phyloP scores from a whole-genome alignment of 495 filamentous ascomycete genomes.

The Xylaria longipes region DNA sequence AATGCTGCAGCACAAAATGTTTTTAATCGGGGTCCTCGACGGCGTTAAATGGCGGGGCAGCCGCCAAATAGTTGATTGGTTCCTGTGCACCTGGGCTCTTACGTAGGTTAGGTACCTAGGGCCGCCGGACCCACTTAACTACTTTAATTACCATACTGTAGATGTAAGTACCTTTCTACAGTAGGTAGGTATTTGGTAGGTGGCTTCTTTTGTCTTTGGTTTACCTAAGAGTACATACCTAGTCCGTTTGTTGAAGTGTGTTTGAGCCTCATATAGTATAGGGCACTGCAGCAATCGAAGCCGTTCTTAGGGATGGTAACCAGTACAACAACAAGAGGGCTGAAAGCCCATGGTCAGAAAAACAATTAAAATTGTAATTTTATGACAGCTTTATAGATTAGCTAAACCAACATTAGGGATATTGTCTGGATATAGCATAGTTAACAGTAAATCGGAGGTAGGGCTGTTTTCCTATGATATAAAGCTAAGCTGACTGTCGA shows the following conservation, averaged over 20 bases:
- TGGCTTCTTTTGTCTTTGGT: background rate
- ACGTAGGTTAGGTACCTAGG: too few relatives aligned
- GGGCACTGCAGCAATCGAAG: background rate
- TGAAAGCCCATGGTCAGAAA: background rate
- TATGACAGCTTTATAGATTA: background rate
- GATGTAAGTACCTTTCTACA: background rate
- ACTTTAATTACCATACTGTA: background rate
- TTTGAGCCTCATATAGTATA: background rate
- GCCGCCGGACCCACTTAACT: background rate
- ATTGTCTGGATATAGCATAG: slow-evolving; percentile 14
- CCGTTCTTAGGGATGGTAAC: background rate
- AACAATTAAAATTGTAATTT: background rate
- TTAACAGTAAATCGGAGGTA: background rate
- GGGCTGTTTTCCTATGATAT: slow-evolving; percentile 33
- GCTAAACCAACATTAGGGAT: background rate
- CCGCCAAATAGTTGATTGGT: background rate
- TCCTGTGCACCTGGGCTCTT: background rate
- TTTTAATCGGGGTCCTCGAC: slow-evolving; percentile 22
- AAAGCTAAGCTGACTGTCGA: slow-evolving; percentile 39
- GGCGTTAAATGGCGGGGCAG: slow-evolving; percentile 20
- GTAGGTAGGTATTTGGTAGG: background rate
- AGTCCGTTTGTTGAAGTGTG: background rate
- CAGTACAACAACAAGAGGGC: background rate
- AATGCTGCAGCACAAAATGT: slow-evolving; percentile 23
- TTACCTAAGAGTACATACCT: background rate